Percentiles rank a stretch among this genome's conserved stretches.
These are phyloP conservation scores for Penicillium sp. DNA, from an alignment of 2,329 filamentous ascomycete genomes.

Conservation along the genomic window DNA sequence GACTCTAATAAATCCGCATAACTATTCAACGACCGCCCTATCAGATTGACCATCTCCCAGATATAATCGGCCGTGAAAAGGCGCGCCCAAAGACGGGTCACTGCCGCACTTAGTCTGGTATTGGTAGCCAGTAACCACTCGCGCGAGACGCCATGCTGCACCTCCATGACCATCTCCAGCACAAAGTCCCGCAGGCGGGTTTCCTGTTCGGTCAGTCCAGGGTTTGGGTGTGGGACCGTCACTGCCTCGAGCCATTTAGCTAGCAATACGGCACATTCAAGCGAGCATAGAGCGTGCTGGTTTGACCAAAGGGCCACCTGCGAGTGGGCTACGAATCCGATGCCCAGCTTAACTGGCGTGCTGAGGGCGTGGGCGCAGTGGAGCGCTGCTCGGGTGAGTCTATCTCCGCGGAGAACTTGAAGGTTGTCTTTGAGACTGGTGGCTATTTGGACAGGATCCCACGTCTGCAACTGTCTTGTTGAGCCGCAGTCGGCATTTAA, in stretches of 20 bases:
- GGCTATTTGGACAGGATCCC: constrained; percentile 31
- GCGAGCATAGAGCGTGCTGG: constrained; percentile 52
- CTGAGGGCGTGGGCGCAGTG: constrained; percentile 54
- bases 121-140: constrained; percentile 33
- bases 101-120: constrained; percentile 30
- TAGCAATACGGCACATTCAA: constrained; percentile 53
- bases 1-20: constrained; percentile 32
- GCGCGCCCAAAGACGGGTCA: constrained; percentile 33
- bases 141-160: constrained; percentile 28
- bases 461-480: constrained; percentile 30
- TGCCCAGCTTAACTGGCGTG: constrained; percentile 53
- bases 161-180: constrained; percentile 36
- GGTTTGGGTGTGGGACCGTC: constrained; percentile 24
- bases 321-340: constrained; percentile 53
- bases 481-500: constrained; percentile 35
- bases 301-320: constrained; percentile 57
- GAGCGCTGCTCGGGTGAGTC: constrained; percentile 45
- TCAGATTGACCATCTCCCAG: constrained; percentile 36
- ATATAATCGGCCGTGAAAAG: constrained; percentile 37
- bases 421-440: constrained; percentile 30
- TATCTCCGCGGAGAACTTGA: constrained; percentile 46
- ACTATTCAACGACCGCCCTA: constrained; percentile 32
- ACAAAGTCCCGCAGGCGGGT: constrained; percentile 33
- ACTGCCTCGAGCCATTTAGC: constrained; percentile 45
- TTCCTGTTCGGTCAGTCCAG: constrained; percentile 32